Percentiles rank a stretch among this genome's conserved stretches.
Evolutionary conservation across 106 monocot species (phyloP).

Genomic region (Dendrobium chrysotoxum): DNA sequence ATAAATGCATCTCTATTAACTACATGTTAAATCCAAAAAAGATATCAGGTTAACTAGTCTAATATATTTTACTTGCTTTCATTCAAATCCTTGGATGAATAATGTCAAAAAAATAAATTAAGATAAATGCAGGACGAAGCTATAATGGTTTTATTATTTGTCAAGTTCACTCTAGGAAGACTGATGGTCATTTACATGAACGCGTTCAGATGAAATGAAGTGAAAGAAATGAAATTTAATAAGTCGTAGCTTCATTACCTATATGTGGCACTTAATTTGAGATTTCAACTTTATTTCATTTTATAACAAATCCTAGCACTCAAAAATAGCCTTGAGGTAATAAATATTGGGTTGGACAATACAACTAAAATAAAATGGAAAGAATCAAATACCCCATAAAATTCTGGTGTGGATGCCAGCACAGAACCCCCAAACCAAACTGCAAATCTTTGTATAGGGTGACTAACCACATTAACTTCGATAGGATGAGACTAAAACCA

Average conservation of each 20-base stretch:
- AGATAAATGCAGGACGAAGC: neutral
- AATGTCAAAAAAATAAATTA: neutral
- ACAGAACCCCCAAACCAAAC: constrained; percentile 90
- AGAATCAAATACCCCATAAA: constrained; percentile 39
- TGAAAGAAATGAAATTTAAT: neutral
- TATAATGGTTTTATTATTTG: neutral
- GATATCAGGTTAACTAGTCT: neutral
- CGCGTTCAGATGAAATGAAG: neutral
- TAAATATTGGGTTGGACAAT: neutral
- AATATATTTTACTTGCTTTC: neutral
- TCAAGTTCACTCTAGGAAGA: neutral
- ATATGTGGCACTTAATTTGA: neutral
- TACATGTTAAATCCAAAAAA: too few species aligned
- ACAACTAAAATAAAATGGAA: neutral
- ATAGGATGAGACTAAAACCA: constrained; percentile 47
- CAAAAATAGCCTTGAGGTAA: neutral
- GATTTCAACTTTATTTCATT: neutral
- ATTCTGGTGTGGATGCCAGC: constrained; percentile 67
- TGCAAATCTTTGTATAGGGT: constrained; percentile 70
- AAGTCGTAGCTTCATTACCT: neutral
- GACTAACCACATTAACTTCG: constrained; percentile 69
- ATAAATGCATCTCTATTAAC: too few species aligned
- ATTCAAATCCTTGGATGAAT: neutral
- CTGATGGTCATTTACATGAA: neutral
- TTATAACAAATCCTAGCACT: neutral